These are phyloP conservation scores for Cryphonectria japonica DNA, from an alignment of 2,329 filamentous ascomycete species.

Conservation along the genomic window DNA sequence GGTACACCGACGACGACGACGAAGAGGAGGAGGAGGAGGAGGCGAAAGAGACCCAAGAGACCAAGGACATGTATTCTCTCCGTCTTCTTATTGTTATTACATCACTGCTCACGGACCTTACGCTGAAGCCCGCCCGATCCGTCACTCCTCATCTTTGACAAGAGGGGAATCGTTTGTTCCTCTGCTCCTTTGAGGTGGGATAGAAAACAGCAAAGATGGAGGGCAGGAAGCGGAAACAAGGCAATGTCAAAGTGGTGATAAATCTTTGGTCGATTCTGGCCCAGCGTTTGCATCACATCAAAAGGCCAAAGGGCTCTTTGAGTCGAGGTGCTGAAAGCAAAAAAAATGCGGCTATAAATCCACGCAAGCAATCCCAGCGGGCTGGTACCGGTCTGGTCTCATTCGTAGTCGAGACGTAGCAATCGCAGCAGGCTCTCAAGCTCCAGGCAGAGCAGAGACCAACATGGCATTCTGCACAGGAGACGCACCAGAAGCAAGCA, in stretches of 20 bases:
- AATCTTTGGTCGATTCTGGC: not conserved
- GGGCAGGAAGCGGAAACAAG: not conserved
- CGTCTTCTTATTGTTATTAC: not conserved
- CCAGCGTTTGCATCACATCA: conserved; percentile 19
- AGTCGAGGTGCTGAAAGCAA: conserved; percentile 27
- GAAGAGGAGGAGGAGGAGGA: not conserved
- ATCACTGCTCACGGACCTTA: not conserved
- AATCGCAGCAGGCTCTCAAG: conserved; percentile 28
- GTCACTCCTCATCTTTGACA: not conserved
- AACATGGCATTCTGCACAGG: conserved; percentile 15
- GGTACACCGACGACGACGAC: not conserved
- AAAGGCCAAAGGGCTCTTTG: conserved; percentile 26
- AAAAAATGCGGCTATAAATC: conserved; percentile 25
- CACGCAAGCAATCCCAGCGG: conserved; percentile 31
- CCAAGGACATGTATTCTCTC: not conserved
- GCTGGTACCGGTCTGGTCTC: conserved; percentile 36
- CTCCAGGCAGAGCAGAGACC: conserved; percentile 15
- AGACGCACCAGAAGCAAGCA: conserved; percentile 8
- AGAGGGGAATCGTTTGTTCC: not conserved
- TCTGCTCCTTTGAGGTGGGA: conserved; percentile 10
- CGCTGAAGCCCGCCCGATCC: not conserved
- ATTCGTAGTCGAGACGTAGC: conserved; percentile 44
- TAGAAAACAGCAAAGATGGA: not conserved
- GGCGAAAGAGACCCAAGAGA: not conserved
- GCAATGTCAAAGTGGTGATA: conserved; percentile 9